Base-by-base conservation (phyloP, 352 stramenopile species). In the Phytophthora agathidicida region DNA sequence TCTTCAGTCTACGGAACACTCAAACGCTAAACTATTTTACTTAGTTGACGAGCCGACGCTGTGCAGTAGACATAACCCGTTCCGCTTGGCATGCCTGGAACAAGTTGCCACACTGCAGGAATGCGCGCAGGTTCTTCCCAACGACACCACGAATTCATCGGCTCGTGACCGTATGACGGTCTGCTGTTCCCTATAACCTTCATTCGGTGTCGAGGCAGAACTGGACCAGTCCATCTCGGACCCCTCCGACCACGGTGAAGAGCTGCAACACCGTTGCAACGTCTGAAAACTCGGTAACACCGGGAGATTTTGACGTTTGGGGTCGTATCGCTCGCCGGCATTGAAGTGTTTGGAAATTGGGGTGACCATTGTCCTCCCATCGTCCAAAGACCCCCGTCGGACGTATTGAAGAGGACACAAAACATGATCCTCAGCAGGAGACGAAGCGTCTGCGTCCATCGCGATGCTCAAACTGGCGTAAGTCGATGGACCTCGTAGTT, bases 201-300 rank as follows among this genome's bases (percentile, higher is more conserved):
- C 30, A 13, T 50, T 32, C 2, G 33, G 24, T 2, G 10, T 52
- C 3, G 36, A 43, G 3, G 10, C 23, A 3, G 31, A 39, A 3
- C 44, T 58, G 7, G 45, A 65, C 46, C 36, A 56, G 16, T 50
- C 36, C 27, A 52, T 38, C 2, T 50, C 46, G 27, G 46, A 44
- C n/a, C 13, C 24, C 1, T 60, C 41, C 32, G 35, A 51, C 53
- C 53, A 55, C 5, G 51, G 36, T 14, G 50, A 67, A 28, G 27
- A 53, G n/a, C 26, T 26, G 16, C 44, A 61, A 28, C 26, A 36
- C 8, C 39, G 31, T 49, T 70, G 65, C 7, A 75, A 27, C 5
- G 50, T 62, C 35, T 53, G 44, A 36, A 75, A 68, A 22, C 65
- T 67, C 17, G 65, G 65, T 19, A 75, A 36, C 14, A 65, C 23